Percentiles rank a stretch among this genome's conserved stretches.
Conservation (phyloP, 2,329 filamentous ascomycete species). For the Magnaporthales sp. region DNA sequence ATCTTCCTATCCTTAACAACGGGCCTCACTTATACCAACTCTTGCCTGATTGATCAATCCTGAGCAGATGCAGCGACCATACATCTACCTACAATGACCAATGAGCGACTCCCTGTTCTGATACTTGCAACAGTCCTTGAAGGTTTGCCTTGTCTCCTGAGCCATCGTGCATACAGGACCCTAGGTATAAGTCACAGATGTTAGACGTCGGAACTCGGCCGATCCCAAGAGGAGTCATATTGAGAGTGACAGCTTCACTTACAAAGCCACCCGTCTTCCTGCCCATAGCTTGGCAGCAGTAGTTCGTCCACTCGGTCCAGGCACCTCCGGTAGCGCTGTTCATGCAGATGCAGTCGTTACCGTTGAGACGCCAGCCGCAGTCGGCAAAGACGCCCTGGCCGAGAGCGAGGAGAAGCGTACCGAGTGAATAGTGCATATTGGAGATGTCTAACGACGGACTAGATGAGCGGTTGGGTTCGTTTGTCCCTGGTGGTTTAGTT, state of each 20-base stretch:
- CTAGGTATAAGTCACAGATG: not conserved
- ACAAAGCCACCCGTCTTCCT: not conserved
- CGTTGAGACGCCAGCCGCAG: conserved; percentile 8
- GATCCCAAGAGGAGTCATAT: not conserved
- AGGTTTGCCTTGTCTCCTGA: conserved; percentile 8
- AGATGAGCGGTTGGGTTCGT: not conserved
- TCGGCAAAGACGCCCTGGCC: conserved; percentile 1
- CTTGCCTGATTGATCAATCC: too few species aligned
- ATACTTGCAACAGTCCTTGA: conserved; percentile 11
- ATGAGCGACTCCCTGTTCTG: conserved; percentile 8
- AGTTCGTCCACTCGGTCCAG: conserved; percentile 6
- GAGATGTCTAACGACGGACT: not conserved
- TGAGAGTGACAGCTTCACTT: not conserved
- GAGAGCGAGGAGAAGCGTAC: not conserved
- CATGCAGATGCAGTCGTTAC: conserved; percentile 10
- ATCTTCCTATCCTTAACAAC: not conserved
- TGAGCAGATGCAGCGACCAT: not conserved
- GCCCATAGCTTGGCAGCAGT: conserved; percentile 5
- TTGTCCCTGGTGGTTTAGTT: not conserved
- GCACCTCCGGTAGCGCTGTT: conserved; percentile 7
- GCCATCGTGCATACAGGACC: conserved; percentile 5
- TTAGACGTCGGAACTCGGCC: not conserved
- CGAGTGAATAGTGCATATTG: not conserved
- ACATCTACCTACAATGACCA: conserved; percentile 8
- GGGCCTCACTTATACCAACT: too few species aligned